phyloP scores from a whole-genome alignment of 2,329 filamentous ascomycete species.

The Aspergillus niger region DNA sequence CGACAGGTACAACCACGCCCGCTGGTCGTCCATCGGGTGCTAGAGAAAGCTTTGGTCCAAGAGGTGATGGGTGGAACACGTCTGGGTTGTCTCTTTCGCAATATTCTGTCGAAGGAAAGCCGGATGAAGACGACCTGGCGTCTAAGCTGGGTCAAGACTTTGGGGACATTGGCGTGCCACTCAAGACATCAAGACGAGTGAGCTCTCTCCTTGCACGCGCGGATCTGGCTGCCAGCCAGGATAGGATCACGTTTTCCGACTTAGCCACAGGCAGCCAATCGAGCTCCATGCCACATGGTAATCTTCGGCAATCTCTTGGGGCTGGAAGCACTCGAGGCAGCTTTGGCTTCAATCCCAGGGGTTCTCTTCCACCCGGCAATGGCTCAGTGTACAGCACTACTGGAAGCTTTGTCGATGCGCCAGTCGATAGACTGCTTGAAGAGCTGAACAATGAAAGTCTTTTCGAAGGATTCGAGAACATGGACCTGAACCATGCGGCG shows the following conservation, averaged over 20 bases:
- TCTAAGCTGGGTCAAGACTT: slow-evolving; percentile 72
- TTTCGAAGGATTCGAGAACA: slow-evolving; percentile 69
- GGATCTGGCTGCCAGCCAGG: slow-evolving; percentile 82
- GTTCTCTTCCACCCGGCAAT: slow-evolving; percentile 57
- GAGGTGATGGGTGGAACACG: slow-evolving; percentile 47
- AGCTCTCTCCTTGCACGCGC: slow-evolving; percentile 88
- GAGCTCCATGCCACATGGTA: slow-evolving; percentile 42
- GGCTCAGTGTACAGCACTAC: slow-evolving; percentile 52
- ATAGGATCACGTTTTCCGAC: slow-evolving; percentile 77
- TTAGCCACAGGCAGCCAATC: slow-evolving; percentile 54
- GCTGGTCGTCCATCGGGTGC: slow-evolving; percentile 63
- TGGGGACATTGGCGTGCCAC: slow-evolving; percentile 55
- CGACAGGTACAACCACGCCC: slow-evolving; percentile 76
- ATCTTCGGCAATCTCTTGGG: slow-evolving; percentile 71
- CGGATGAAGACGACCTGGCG: slow-evolving; percentile 63
- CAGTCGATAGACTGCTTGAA: slow-evolving; percentile 69
- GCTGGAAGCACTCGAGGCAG: slow-evolving; percentile 66
- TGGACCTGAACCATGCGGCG: slow-evolving; percentile 72
- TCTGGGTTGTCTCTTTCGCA: slow-evolving; percentile 43
- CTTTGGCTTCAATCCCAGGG: slow-evolving; percentile 54
- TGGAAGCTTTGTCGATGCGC: slow-evolving; percentile 67
- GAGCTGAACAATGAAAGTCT: slow-evolving; percentile 64
- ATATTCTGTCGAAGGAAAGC: slow-evolving; percentile 53
- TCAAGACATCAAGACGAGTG: slow-evolving; percentile 72
- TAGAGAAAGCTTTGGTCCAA: slow-evolving; percentile 74